Percentiles rank a stretch among this genome's conserved stretches.
Evolutionary conservation across 2,329 filamentous ascomycete genomes (phyloP).

Genomic region (Exophiala lecanii-corni): DNA sequence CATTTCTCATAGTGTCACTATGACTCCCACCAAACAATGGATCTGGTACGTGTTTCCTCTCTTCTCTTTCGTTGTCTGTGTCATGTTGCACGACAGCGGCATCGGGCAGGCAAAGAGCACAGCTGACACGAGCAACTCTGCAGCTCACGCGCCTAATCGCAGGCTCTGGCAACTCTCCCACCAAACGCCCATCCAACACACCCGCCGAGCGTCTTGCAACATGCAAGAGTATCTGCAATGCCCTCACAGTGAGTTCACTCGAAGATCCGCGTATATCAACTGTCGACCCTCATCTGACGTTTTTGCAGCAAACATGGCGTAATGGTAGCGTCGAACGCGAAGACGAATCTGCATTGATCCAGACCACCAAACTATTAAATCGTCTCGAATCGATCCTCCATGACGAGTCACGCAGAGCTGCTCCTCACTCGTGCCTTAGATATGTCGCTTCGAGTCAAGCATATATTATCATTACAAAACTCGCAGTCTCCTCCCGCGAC

Average conservation of each 20-base stretch:
- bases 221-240: conserved; percentile 59
- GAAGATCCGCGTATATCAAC: too few relatives aligned
- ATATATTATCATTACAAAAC: conserved; percentile 83
- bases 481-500: conserved; percentile 78
- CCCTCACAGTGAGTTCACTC: conserved; percentile 48
- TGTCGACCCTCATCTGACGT: conserved; percentile 11
- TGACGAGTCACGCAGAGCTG: conserved; percentile 82
- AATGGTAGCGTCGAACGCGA: conserved; percentile 47
- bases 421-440: conserved; percentile 85
- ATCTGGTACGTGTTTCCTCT: conserved; percentile 38
- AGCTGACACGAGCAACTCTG: conserved; percentile 14
- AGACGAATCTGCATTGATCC: conserved; percentile 48
- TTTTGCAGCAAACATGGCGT: conserved; percentile 57
- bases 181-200: conserved; percentile 49
- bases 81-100: conserved; percentile 16
- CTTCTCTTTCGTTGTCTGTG: not conserved
- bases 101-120: too few relatives aligned
- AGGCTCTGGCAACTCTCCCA: conserved; percentile 46
- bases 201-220: conserved; percentile 57
- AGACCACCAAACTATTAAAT: conserved; percentile 51
- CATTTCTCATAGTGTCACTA: not conserved
- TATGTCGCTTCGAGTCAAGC: conserved; percentile 84
- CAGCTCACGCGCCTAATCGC: conserved; percentile 61
- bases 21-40: conserved; percentile 30
- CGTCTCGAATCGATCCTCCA: conserved; percentile 64